Percentiles rank a stretch among this genome's conserved stretches.
Conservation (phyloP, 805 yeast genomes). For the Saccharomycopsis sp. region DNA sequence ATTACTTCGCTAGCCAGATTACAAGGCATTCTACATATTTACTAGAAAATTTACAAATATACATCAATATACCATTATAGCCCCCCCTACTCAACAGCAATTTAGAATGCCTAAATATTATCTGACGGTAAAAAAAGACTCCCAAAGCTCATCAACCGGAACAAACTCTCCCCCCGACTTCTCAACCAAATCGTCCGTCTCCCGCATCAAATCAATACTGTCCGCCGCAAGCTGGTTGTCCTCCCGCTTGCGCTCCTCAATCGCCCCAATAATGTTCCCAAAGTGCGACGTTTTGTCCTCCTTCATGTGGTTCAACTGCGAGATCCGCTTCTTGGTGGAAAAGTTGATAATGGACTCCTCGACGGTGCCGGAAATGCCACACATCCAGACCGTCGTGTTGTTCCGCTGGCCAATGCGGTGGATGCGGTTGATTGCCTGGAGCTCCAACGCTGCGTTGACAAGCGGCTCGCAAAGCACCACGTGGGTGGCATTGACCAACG, state of each 20-base stretch:
- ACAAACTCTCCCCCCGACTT: slow-evolving; percentile 55
- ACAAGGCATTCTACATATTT: no score
- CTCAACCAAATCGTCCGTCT: slow-evolving; percentile 42
- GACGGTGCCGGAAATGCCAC: slow-evolving; percentile 73
- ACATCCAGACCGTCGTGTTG: slow-evolving; percentile 88
- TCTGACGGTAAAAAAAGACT: slow-evolving; percentile 40
- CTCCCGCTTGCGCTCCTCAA: slow-evolving; percentile 16
- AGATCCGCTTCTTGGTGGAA: slow-evolving; percentile 54
- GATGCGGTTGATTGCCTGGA: slow-evolving; percentile 87
- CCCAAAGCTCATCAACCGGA: slow-evolving; percentile 53
- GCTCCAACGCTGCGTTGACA: slow-evolving; percentile 76
- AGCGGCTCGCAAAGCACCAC: slow-evolving; percentile 90
- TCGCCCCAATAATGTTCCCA: slow-evolving; percentile 9
- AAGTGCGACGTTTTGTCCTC: slow-evolving; percentile 20
- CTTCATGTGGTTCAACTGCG: slow-evolving; percentile 30
- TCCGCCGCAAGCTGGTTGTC: slow-evolving; percentile 37
- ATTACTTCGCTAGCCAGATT: no score
- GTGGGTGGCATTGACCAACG: slow-evolving; percentile 86
- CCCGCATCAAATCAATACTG: slow-evolving; percentile 48
- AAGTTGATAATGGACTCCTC: slow-evolving; percentile 81
- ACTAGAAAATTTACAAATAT: no score
- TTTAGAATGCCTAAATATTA: no score
- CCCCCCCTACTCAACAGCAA: no score
- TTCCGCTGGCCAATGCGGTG: slow-evolving; percentile 86
- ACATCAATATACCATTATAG: not conserved